Conservation (phyloP, 106 monocot species). For the Chionographis japonica region DNA sequence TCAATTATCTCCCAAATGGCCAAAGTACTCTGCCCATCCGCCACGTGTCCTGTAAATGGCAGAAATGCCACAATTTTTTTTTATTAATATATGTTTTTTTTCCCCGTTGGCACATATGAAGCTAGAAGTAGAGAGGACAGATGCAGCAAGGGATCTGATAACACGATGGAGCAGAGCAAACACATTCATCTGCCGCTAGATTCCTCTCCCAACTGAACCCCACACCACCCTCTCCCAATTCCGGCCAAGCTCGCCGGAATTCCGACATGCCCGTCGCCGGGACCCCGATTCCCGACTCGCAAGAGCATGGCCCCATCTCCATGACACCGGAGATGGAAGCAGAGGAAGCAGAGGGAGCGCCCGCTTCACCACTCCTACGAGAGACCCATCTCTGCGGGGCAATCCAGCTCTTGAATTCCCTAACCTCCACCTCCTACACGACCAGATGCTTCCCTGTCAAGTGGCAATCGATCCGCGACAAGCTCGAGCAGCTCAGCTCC, state of each 20-base stretch:
- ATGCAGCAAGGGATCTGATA: no score
- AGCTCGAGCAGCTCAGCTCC: conserved; percentile 45
- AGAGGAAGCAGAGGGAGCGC: background rate
- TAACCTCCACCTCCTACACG: conserved; percentile 32
- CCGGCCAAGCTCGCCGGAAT: background rate
- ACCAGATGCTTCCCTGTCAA: conserved; percentile 39
- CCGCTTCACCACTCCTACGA: background rate
- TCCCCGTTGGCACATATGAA: no score
- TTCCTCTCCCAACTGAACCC: no score
- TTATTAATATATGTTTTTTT: no score
- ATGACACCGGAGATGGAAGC: conserved; percentile 13
- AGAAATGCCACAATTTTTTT: no score
- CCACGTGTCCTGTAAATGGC: no score
- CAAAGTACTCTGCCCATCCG: no score
- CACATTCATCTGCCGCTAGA: no score
- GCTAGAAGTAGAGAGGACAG: no score
- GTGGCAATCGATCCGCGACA: conserved; percentile 53
- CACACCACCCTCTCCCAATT: no score
- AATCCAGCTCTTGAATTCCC: conserved; percentile 22
- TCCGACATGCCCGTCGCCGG: background rate
- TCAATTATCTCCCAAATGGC: background rate
- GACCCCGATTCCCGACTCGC: background rate
- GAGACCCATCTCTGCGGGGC: conserved; percentile 13
- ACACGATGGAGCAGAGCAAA: no score
- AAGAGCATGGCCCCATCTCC: background rate